Evolutionary conservation across 306 rosid genomes (phyloP).

Genomic region (Corylus heterophylla): DNA sequence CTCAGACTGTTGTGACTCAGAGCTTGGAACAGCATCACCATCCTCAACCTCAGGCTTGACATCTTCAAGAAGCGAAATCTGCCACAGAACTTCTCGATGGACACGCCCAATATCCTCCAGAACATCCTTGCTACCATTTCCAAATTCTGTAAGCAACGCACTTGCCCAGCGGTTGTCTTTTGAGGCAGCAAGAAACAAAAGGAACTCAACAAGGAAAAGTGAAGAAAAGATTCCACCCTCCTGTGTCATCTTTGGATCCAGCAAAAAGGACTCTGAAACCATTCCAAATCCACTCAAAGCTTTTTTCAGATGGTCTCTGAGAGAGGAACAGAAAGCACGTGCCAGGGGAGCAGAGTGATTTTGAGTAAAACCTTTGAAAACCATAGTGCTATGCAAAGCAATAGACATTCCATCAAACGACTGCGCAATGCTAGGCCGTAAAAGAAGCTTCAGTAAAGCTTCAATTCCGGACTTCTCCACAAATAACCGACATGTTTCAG

Average conservation of each 20-base stretch:
- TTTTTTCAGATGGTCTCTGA: constrained; percentile 71
- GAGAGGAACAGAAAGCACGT: constrained; percentile 83
- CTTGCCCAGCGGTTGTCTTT: constrained; percentile 95
- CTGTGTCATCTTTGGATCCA: constrained; percentile 70
- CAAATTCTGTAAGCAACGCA: constrained; percentile 85
- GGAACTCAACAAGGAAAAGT: constrained; percentile 85
- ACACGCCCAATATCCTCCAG: constrained; percentile 79
- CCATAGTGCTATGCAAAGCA: constrained; percentile 97
- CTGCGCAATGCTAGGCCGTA: constrained; percentile 76
- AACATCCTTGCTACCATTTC: constrained; percentile 83
- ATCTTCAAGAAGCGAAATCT: constrained; percentile 86
- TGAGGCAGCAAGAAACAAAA: constrained; percentile 92
- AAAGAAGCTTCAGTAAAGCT: constrained; percentile 76
- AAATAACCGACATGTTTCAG: constrained; percentile 93
- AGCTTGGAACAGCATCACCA: constrained; percentile 55
- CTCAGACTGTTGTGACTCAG: constrained; percentile 72
- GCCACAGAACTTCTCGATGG: constrained; percentile 90
- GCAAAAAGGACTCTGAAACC: constrained; percentile 59
- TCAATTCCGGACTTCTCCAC: constrained; percentile 93
- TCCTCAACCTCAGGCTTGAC: constrained; percentile 68
- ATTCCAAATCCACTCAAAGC: constrained; percentile 65
- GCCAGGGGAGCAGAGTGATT: constrained; percentile 89
- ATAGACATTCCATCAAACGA: constrained; percentile 95
- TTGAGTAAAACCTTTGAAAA: constrained; percentile 89
- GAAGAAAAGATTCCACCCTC: constrained; percentile 69